Base-by-base conservation (phyloP, 2,329 filamentous ascomycete species). In the Nigrograna mackinnonii region DNA sequence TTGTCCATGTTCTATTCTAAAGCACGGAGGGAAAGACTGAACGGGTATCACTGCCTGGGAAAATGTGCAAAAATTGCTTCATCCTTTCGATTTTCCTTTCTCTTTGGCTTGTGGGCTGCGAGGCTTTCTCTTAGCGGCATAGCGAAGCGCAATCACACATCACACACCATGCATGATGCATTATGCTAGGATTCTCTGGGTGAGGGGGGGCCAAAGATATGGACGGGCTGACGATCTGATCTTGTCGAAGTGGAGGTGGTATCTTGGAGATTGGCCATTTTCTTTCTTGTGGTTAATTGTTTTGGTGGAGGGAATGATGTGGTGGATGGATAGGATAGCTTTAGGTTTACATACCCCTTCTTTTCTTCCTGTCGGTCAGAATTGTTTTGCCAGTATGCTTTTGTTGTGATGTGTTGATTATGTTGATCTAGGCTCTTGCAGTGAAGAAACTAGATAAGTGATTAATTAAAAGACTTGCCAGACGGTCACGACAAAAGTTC, bases 261-360 rank as follows among this genome's bases (percentile, higher is more conserved):
- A 12, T n/a, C n/a, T n/a, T n/a, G n/a, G n/a, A n/a, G n/a, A n/a
- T n/a, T n/a, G n/a, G n/a, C n/a, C n/a, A n/a, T n/a, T n/a, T n/a
- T n/a, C n/a, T n/a, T n/a, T n/a, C n/a, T n/a, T n/a, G n/a, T n/a
- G n/a, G n/a, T n/a, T n/a, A n/a, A n/a, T n/a, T n/a, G n/a, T n/a
- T n/a, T n/a, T n/a, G n/a, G n/a, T n/a, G n/a, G n/a, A n/a, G n/a
- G n/a, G n/a, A n/a, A n/a, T n/a, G n/a, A n/a, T n/a, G n/a, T n/a
- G n/a, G n/a, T n/a, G n/a, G n/a, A 17, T 14, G 6, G 9, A 16
- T 6, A 21, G 22, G 24, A 28, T 28, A 28, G 24, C n/a, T 28
- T 28, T n/a, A 9, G 24, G 22, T 19, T 41, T 35, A 13, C 31
- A 21, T 35, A 41, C 28, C 38, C 31, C 28, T 7, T 41, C 22